Base-by-base conservation (phyloP, 2,329 filamentous ascomycete genomes). In the Alternaria triticimaculans region DNA sequence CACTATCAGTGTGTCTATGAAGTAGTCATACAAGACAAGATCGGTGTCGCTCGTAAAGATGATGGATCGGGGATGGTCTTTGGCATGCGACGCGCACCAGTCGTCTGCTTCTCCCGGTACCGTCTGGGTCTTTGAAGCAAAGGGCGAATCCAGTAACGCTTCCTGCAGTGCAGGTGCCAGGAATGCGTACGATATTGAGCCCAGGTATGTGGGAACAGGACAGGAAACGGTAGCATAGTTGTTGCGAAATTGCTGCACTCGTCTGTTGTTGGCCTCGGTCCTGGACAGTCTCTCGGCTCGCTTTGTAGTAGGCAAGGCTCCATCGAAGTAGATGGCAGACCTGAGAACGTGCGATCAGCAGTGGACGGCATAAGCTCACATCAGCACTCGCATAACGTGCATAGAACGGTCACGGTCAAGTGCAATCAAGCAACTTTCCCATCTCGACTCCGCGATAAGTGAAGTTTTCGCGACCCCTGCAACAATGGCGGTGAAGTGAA, bases 31-130 rank as follows among this genome's bases (percentile, higher is more conserved):
- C 0, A 95, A 85, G 0, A 97, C 82, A 9, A 97, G 84, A 74
- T 98, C 95, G 0, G 94, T 96, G 73, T 98, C 95, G n/a, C 89
- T 90, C 0, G 93, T 96, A 7, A 97, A 80, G 26, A 89, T 82
- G 14, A 93, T 85, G 0, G 88, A 88, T 0, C 87, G 88, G 2
- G 85, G 83, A 28, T 83, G 75, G 3, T 81, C 66, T n/a, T 83
- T 84, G 7, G 92, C 85, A 57, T 89, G 84, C 14, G 85, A 80
- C 4, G 93, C 93, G 76, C 94, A 97, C 80, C 88, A 96, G 23
- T 85, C 80, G 75, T 98, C 95, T 1, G 95, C 95, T 80, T 98
- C 95, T 0, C 92, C 94, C 0, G 93, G 89, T 0, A 97, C 90
- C 12, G 96, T 84, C 23, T 84, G 80, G 0, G 84, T 85, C 6